Conservation (phyloP, 495 filamentous ascomycete species). For the Penicillium simplicissimum region DNA sequence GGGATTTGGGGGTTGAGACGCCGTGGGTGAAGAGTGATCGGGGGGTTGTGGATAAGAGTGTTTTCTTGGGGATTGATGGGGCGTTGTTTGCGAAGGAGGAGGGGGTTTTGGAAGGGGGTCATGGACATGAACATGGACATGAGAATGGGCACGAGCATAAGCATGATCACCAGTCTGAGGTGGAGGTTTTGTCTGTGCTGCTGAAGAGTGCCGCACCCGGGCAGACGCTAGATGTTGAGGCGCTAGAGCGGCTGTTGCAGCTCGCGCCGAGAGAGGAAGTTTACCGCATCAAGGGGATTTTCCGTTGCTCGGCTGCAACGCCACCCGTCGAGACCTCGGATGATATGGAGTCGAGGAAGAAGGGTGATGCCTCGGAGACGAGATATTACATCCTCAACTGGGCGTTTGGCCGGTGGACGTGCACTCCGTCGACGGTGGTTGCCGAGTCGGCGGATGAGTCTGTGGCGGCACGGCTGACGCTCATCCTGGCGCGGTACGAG, state of each 20-base stretch:
- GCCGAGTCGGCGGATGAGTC: slow-evolving; percentile 41
- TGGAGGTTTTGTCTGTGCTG: slow-evolving; percentile 82
- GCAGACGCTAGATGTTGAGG: slow-evolving; percentile 59
- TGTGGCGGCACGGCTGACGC: slow-evolving; percentile 69
- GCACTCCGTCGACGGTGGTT: slow-evolving; percentile 59
- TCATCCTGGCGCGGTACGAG: slow-evolving; percentile 83
- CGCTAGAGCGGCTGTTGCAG: slow-evolving; percentile 65
- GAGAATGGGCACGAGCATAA: slow-evolving; percentile 25
- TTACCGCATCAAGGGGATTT: slow-evolving; percentile 90
- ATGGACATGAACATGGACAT: slow-evolving; percentile 9
- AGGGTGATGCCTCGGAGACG: slow-evolving; percentile 7
- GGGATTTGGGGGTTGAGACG: slow-evolving; percentile 79
- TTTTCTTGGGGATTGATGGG: slow-evolving; percentile 86
- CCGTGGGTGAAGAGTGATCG: slow-evolving; percentile 78
- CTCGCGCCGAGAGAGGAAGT: slow-evolving; percentile 84
- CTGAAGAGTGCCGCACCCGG: slow-evolving; percentile 49
- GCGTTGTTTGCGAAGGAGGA: slow-evolving; percentile 63
- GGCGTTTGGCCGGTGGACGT: slow-evolving; percentile 96
- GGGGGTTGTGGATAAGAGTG: slow-evolving; percentile 70
- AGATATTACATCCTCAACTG: slow-evolving; percentile 84
- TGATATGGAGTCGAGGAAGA: slow-evolving; percentile 20
- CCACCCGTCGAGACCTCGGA: slow-evolving; percentile 62
- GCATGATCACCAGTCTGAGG: slow-evolving; percentile 72
- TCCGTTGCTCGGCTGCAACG: slow-evolving; percentile 54
- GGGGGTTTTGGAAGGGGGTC: slow-evolving; percentile 12